Percentiles rank a stretch among this genome's conserved stretches.
Evolutionary conservation across 345 rosid genomes (phyloP).

Genomic region (Barbarea vulgaris): DNA sequence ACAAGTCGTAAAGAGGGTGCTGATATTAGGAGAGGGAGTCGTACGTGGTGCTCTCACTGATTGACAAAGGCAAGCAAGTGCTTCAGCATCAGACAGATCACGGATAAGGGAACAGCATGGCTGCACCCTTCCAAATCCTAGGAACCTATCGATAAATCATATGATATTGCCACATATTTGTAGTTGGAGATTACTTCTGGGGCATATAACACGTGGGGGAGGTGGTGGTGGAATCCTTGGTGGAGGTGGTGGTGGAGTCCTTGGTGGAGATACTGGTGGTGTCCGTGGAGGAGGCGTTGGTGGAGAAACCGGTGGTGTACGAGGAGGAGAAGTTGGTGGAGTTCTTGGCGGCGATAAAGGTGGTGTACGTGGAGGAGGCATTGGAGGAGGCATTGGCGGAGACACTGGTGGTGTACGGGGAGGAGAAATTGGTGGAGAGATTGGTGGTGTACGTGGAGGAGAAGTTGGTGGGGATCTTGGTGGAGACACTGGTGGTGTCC

Average conservation of each 20-base stretch:
- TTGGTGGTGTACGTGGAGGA: not conserved
- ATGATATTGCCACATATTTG: slow-evolving; percentile 14
- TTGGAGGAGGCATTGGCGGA: not conserved
- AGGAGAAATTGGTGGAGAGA: not conserved
- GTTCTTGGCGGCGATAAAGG: not conserved
- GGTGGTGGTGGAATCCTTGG: slow-evolving; percentile 18
- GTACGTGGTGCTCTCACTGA: slow-evolving; percentile 21
- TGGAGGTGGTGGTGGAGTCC: not conserved
- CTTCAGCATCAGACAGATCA: slow-evolving; percentile 16
- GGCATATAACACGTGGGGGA: slow-evolving; percentile 18
- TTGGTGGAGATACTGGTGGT: not conserved
- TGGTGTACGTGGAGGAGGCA: not conserved
- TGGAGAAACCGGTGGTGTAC: not conserved
- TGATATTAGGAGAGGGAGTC: slow-evolving; percentile 11
- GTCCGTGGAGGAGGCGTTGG: not conserved
- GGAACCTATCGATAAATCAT: not conserved
- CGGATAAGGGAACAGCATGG: slow-evolving; percentile 32
- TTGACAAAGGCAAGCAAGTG: slow-evolving; percentile 31
- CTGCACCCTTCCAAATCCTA: not conserved
- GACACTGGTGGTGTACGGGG: not conserved
- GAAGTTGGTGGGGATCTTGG: not conserved
- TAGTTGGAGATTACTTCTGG: not conserved
- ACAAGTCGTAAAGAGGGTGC: slow-evolving; percentile 2
- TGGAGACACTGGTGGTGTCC: not conserved
- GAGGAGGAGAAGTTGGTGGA: not conserved